Conservation (phyloP, 2,329 filamentous ascomycete genomes). For the Sporothrix brunneoviolacea region DNA sequence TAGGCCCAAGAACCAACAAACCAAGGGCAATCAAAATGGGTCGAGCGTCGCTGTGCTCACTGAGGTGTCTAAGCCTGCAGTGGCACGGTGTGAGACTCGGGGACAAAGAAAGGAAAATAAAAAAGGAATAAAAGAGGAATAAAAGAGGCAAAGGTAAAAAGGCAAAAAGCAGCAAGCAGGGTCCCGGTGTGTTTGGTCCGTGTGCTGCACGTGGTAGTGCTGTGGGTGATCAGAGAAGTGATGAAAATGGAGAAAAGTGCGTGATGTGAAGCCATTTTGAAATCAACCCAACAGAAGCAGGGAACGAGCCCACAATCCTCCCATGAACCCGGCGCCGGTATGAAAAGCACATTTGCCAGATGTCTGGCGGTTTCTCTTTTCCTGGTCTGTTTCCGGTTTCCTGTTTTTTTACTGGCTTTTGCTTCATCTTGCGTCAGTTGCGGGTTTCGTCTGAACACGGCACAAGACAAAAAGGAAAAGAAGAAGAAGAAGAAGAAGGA, state of each 20-base stretch:
- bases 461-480: no score
- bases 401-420: no score
- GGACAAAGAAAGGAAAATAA: neutral
- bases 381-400: no score
- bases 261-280: no score
- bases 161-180: neutral
- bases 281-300: no score
- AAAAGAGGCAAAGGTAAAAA: neutral
- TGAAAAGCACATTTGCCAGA: no score
- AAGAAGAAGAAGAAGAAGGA: no score
- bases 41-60: slow-evolving; percentile 1
- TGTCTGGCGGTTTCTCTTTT: no score
- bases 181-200: neutral
- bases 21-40: slow-evolving; percentile 6
- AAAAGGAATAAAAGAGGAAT: neutral
- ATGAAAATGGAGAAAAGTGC: neutral
- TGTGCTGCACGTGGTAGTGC: neutral
- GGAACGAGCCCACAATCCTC: no score
- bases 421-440: no score
- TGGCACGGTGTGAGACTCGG: neutral
- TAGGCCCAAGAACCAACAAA: slow-evolving; percentile 4
- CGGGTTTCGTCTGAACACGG: no score
- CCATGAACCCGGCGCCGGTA: no score
- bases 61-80: neutral
- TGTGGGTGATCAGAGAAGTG: neutral